Evolutionary conservation across 257 asterid genomes (phyloP), one percentile per base, ranked within the genome.

Genomic region (Haberlea rhodopensis): DNA sequence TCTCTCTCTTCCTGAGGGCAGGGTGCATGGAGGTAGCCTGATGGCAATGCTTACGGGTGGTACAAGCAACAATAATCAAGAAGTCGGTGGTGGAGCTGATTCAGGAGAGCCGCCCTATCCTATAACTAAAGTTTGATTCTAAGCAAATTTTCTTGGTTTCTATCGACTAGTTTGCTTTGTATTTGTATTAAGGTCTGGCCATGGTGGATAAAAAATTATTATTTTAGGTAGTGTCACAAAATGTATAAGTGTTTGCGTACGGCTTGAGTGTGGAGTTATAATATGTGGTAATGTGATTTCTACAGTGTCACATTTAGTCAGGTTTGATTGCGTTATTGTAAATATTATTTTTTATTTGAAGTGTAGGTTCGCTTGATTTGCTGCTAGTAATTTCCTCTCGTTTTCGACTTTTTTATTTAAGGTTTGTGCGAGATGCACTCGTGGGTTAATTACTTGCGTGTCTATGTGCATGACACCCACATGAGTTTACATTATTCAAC

Each of bases 21-120:
- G 91, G 73, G 91, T 84, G 53, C 95, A 84, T 58, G 95, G 91
- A 52, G 95, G 95, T 63, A 69, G 80, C 69, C 65, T 87, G 58
- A 84, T 82, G 89, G 86, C 84, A 18, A 70, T 80, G 84, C 87
- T 87, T 27, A 75, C 70, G 68, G 85, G 84, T 13, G 53, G 57
- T 25, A 15, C 73, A 11, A 58, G 60, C 67, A 46, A 76, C 9
- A 25, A 9, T 11, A 21, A 34, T 46, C 53, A 29, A 27, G 74
- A 67, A 45, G 69, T 23, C 23, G 22, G 65, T 16, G 73, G 65
- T 19, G 53, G 19, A 27, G 65, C 48, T 32, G 75, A 68, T 69
- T 70, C 27, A 2, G 74, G 66, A 46, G 52, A 72, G 40, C 29
- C 57, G 40, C 29, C 57, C 23, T 24, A 4, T 28, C 57, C 54